Percentiles rank a stretch among this genome's conserved stretches.
These are phyloP conservation scores for Aeschynomene evenia DNA, from an alignment of 306 rosid species.

Conservation along the genomic window DNA sequence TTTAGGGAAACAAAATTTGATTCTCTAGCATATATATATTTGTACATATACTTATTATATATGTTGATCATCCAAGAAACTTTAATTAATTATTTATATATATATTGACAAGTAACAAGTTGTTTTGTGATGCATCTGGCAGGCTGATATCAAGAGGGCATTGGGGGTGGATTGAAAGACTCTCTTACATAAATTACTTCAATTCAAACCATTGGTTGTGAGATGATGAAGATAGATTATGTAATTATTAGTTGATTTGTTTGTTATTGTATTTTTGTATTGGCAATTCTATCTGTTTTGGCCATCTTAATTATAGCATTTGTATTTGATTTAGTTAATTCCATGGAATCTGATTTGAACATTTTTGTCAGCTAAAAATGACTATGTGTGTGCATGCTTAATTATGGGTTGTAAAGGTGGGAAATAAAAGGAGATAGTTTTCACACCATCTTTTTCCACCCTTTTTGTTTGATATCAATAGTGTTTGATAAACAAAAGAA, in stretches of 20 bases:
- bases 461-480: neutral
- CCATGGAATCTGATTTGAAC: conserved; percentile 9
- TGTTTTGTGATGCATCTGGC: conserved; percentile 19
- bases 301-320: neutral
- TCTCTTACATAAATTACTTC: neutral
- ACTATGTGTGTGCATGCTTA: neutral
- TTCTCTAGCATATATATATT: too few species aligned
- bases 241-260: neutral
- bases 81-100: neutral
- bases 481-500: neutral
- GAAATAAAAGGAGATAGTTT: neutral
- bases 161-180: conserved; percentile 55
- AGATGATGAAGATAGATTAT: conserved; percentile 12
- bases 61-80: too few species aligned
- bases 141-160: conserved; percentile 82
- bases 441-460: neutral
- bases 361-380: conserved; percentile 13
- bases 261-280: conserved; percentile 10
- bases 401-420: neutral
- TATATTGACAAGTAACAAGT: too few species aligned
- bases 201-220: neutral
- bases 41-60: too few species aligned
- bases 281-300: conserved; percentile 16
- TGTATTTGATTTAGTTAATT: conserved; percentile 25
- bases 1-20: too few species aligned